phyloP scores from a whole-genome alignment of 2,329 filamentous ascomycete species.

The Claviceps sp. region DNA sequence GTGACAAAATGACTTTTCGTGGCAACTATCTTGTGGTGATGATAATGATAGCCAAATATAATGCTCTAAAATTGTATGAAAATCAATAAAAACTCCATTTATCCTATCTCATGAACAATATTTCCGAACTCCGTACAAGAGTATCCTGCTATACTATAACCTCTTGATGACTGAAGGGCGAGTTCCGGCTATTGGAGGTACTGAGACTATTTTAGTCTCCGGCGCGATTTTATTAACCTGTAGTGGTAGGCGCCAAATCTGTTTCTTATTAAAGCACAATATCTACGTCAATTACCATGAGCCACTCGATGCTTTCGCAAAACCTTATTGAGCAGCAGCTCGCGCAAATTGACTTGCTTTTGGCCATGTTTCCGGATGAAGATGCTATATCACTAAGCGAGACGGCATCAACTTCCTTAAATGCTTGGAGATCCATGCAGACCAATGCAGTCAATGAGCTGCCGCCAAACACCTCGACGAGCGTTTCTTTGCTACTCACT shows the following conservation, averaged over 20 bases:
- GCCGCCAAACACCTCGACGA: slow-evolving; percentile 1
- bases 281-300: not conserved
- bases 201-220: too few species aligned
- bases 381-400: slow-evolving; percentile 19
- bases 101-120: too few species aligned
- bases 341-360: slow-evolving; percentile 35
- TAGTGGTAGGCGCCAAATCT: not conserved
- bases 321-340: slow-evolving; percentile 34
- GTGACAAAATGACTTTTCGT: too few species aligned
- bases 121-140: too few species aligned
- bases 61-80: too few species aligned
- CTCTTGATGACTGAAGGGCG: too few species aligned
- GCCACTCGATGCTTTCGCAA: slow-evolving; percentile 17
- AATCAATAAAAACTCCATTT: too few species aligned
- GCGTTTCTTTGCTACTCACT: slow-evolving; percentile 15
- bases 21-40: too few species aligned
- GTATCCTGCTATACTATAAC: too few species aligned
- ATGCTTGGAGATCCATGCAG: slow-evolving; percentile 7
- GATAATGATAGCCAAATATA: too few species aligned
- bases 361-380: slow-evolving; percentile 35
- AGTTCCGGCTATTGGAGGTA: too few species aligned
- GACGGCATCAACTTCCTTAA: slow-evolving; percentile 2
- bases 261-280: not conserved
- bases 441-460: slow-evolving; percentile 13
- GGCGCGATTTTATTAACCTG: too few species aligned